Evolutionary conservation across 495 filamentous ascomycete genomes (phyloP), one percentile per base, ranked within the genome.

Genomic region (Rhypophila decipiens): DNA sequence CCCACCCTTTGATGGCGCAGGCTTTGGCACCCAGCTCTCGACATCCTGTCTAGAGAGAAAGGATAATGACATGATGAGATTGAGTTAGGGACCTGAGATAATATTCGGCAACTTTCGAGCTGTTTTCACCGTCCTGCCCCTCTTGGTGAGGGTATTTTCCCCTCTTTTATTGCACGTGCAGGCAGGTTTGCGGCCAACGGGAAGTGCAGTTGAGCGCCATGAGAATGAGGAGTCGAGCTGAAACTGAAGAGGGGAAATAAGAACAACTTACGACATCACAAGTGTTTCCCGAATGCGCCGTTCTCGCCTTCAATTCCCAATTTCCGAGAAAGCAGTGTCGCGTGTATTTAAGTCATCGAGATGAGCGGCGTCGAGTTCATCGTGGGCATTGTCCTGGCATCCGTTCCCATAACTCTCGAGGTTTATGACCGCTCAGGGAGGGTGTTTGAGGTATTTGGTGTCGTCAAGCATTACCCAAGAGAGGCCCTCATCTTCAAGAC

Each of bases 311-410:
- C n/a, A n/a, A n/a, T n/a, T n/a, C 39, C 9, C 15, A 12, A 18
- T 31, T 24, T 10, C 39, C 12, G 8, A 11, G 1, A 19, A 22
- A 24, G 2, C 22, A 7, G 11, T 24, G 12, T 21, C 10, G 19
- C 1, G 5, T 7, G 11, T 20, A 12, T 10, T 10, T 23, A 23
- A 12, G 9, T 27, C 42, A 44, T 5, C 24, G 13, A 35, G 12
- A 47, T 47, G 44, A 47, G 44, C 18, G 44, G 44, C 8, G 34
- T 34, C 20, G 44, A 47, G 44, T 39, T 47, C 21, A 47, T 47
- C 34, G 23, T 47, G 5, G 44, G 33, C 33, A 22, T 21, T 15
- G 44, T 39, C 13, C 44, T 47, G 12, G 44, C 33, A 3, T 12
- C 33, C 9, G 23, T 47, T 3, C 44, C 44, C 9, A 38, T 47